These are phyloP conservation scores for Boletus sp. DNA, from an alignment of 1,284 basidiomycete genomes.

Conservation along the genomic window DNA sequence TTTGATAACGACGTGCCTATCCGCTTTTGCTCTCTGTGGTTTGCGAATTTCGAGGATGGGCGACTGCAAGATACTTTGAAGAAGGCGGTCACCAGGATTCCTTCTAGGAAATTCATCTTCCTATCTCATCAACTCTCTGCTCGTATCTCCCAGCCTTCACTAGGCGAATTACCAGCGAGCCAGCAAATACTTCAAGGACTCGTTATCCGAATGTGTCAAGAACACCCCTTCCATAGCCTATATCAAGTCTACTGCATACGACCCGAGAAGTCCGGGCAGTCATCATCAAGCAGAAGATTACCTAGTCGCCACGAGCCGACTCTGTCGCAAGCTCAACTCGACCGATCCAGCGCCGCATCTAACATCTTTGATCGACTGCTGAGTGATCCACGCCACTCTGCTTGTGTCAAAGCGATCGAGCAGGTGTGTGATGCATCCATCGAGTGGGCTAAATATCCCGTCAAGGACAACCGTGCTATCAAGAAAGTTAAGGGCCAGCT, in stretches of 20 bases:
- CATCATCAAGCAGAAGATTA: conserved; percentile 33
- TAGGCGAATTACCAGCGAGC: conserved; percentile 38
- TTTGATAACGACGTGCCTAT: conserved; percentile 79
- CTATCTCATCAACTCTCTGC: conserved; percentile 92
- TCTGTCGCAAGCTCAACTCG: conserved; percentile 34
- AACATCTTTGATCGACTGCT: conserved; percentile 65
- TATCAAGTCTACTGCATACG: conserved; percentile 83
- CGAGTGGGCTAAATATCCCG: conserved; percentile 72
- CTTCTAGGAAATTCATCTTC: conserved; percentile 87
- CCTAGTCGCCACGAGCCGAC: conserved; percentile 41
- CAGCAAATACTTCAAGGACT: conserved; percentile 66
- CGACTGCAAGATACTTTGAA: conserved; percentile 52
- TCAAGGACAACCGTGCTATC: conserved; percentile 34
- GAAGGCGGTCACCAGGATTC: conserved; percentile 56
- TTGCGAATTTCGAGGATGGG: conserved; percentile 71
- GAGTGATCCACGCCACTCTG: conserved; percentile 34
- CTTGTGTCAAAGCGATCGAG: conserved; percentile 59
- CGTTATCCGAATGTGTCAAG: conserved; percentile 73
- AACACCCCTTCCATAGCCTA: conserved; percentile 93
- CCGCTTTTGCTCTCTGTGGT: conserved; percentile 88
- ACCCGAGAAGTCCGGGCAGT: conserved; percentile 34
- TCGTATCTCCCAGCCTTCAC: conserved; percentile 55
- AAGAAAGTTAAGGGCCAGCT: conserved; percentile 25
- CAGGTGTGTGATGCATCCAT: conserved; percentile 70
- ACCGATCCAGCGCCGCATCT: conserved; percentile 65